phyloP scores from a whole-genome alignment of 768 basidiomycete species.

The Hebeloma cylindrosporum region DNA sequence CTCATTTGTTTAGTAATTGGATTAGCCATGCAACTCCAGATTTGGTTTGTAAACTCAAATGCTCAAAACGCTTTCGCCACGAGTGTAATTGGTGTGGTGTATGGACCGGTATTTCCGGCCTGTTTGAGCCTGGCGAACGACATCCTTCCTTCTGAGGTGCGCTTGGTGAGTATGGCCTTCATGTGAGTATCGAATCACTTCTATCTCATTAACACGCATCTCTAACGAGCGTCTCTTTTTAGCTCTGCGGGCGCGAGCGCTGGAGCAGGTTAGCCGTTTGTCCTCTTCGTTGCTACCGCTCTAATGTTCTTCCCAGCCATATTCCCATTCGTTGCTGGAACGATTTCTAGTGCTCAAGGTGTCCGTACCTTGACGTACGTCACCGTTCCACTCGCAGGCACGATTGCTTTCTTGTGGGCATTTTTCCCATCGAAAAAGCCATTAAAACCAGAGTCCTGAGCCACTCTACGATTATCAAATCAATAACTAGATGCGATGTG shows the following conservation, averaged over 20 bases:
- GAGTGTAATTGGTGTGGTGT: constrained; percentile 46
- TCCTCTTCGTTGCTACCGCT: background rate
- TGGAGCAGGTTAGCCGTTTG: constrained; percentile 40
- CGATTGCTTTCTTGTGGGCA: constrained; percentile 39
- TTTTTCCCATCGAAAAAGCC: constrained; percentile 29
- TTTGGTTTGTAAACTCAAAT: constrained; percentile 49
- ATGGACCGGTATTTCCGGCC: constrained; percentile 52
- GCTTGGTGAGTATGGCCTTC: constrained; percentile 53
- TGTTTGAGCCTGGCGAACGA: constrained; percentile 46
- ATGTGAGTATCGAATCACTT: constrained; percentile 36
- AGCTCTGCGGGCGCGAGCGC: constrained; percentile 47
- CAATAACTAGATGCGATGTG: too few relatives aligned
- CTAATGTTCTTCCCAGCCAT: constrained; percentile 34
- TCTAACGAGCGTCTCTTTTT: constrained; percentile 1
- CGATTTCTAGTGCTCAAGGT: constrained; percentile 38
- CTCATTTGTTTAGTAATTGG: constrained; percentile 33
- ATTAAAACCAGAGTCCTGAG: background rate
- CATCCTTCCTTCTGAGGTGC: constrained; percentile 45
- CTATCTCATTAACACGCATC: background rate
- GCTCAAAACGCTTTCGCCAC: constrained; percentile 47
- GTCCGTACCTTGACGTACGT: constrained; percentile 42
- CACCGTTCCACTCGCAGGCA: constrained; percentile 38
- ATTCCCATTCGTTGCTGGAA: constrained; percentile 50
- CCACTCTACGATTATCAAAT: background rate
- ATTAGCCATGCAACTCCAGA: constrained; percentile 48